phyloP scores from a whole-genome alignment of 2,329 filamentous ascomycete species.

The Sporothrix pseudoabietina region DNA sequence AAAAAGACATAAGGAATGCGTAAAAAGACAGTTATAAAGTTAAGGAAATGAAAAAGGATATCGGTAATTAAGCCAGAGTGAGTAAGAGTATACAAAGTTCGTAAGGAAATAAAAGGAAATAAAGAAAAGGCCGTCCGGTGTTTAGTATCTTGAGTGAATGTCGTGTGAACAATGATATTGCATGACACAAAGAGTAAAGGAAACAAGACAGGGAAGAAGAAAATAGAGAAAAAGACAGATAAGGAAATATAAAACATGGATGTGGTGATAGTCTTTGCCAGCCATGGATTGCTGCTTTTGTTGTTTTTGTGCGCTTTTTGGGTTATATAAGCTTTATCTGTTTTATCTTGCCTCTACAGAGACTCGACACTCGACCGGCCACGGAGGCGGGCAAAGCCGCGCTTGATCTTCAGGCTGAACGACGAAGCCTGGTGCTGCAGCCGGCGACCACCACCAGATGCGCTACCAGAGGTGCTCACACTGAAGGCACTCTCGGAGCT shows the following conservation, averaged over 20 bases:
- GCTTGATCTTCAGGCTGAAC: slow-evolving; percentile 28
- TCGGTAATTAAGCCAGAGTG: background rate
- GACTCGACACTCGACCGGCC: slow-evolving; percentile 21
- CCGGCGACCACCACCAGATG: background rate
- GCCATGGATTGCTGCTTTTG: background rate
- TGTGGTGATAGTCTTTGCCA: background rate
- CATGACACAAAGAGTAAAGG: background rate
- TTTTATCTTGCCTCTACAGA: background rate
- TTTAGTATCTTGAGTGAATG: slow-evolving; percentile 1
- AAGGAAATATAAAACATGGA: background rate
- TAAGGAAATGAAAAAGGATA: background rate
- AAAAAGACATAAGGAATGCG: background rate
- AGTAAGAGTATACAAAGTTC: background rate
- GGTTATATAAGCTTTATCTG: background rate
- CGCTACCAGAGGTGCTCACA: background rate
- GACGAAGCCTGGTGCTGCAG: slow-evolving; percentile 22
- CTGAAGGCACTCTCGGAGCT: slow-evolving; percentile 24
- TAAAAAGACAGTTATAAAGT: background rate
- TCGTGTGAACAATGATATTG: background rate
- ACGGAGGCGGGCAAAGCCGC: slow-evolving; percentile 28
- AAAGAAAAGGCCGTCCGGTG: background rate
- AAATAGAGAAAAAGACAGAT: background rate
- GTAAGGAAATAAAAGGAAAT: background rate
- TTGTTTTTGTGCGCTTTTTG: background rate
- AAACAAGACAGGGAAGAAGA: background rate